Conservation (phyloP, 768 basidiomycete genomes). For the Boletus rex-veris region DNA sequence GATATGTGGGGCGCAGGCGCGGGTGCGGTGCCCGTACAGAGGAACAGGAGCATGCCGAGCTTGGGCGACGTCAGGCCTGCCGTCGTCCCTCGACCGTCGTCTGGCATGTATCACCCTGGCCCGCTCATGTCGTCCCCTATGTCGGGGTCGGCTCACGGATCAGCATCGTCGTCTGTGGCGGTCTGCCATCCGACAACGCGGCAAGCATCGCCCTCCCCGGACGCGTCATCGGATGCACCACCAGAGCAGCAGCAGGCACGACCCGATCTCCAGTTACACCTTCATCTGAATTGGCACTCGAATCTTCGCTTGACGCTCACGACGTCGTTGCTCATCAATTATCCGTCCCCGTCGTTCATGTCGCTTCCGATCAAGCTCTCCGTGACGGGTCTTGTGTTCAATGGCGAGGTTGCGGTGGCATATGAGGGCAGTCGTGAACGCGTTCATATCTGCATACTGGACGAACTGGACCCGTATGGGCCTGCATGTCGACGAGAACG, state of each 20-base stretch:
- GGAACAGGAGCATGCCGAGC: conserved; percentile 36
- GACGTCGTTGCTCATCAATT: conserved; percentile 94
- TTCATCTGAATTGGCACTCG: conserved; percentile 82
- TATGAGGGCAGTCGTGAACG: conserved; percentile 82
- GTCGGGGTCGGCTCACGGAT: conserved; percentile 11
- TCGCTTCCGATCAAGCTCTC: conserved; percentile 90
- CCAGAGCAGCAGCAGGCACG: conserved; percentile 27
- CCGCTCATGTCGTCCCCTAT: conserved; percentile 31
- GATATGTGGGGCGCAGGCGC: conserved; percentile 44
- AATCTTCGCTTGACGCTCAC: conserved; percentile 85
- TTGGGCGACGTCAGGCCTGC: conserved; percentile 36
- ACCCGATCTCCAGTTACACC: conserved; percentile 83
- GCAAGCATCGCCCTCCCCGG: conserved; percentile 12
- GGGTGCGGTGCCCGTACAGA: conserved; percentile 14
- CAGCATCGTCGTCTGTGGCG: conserved; percentile 11
- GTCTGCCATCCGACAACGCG: conserved; percentile 16
- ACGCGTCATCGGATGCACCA: neutral
- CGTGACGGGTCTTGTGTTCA: conserved; percentile 85
- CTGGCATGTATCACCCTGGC: conserved; percentile 30
- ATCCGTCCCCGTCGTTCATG: conserved; percentile 96
- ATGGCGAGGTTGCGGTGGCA: conserved; percentile 84
- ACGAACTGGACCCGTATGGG: conserved; percentile 83
- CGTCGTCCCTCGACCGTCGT: conserved; percentile 24
- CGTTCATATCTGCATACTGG: conserved; percentile 84
- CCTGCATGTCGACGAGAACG: conserved; percentile 59